Evolutionary conservation across 345 rosid species (phyloP).

Genomic region (Melaleuca alternifolia): DNA sequence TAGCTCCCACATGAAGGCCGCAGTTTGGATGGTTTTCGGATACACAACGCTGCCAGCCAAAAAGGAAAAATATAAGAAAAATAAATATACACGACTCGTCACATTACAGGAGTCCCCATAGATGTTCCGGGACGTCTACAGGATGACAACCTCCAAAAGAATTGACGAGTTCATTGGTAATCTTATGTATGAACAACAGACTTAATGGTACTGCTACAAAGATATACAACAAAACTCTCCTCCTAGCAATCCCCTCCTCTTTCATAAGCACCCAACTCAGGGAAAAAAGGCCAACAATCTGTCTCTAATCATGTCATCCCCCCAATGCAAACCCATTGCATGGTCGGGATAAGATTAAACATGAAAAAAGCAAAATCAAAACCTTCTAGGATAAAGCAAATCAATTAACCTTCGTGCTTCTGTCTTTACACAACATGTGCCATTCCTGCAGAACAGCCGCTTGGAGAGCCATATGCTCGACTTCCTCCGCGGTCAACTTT

Average conservation of each 20-base stretch:
- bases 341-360: slow-evolving; percentile 1
- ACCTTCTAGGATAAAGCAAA: not conserved
- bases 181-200: not conserved
- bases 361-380: not conserved
- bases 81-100: not conserved
- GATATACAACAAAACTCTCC: not conserved
- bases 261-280: not conserved
- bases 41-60: not conserved
- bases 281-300: not conserved
- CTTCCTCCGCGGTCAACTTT: slow-evolving; percentile 87
- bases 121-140: not conserved
- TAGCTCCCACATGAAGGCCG: not conserved
- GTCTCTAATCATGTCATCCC: not conserved
- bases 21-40: not conserved
- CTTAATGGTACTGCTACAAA: not conserved
- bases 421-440: slow-evolving; percentile 82
- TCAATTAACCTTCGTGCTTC: slow-evolving; percentile 42
- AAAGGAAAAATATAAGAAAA: not conserved
- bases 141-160: not conserved
- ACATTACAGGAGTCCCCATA: not conserved
- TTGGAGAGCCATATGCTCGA: slow-evolving; percentile 94
- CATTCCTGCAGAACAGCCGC: slow-evolving; percentile 93
- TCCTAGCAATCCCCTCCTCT: not conserved
- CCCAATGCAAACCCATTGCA: not conserved
- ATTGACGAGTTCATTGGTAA: not conserved